These are phyloP conservation scores for Moricandia moricandioides DNA, from an alignment of 345 rosid genomes.

Conservation along the genomic window DNA sequence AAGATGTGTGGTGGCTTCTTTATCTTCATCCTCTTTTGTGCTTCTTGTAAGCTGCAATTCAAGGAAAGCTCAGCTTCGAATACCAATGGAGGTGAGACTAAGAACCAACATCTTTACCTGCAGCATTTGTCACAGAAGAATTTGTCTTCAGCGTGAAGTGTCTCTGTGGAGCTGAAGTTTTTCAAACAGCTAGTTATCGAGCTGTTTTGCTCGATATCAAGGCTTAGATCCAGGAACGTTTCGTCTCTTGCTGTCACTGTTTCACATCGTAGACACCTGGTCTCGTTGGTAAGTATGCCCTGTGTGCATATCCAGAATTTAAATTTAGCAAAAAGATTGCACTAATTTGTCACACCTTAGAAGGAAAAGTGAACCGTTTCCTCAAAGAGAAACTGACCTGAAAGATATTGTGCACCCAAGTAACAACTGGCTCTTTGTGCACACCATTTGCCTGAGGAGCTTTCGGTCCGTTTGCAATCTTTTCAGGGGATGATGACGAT, in stretches of 20 bases:
- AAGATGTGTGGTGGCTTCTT: conserved; percentile 92
- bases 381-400: conserved; percentile 53
- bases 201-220: conserved; percentile 98
- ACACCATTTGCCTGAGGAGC: conserved; percentile 68
- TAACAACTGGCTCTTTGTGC: conserved; percentile 81
- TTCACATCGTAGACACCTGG: conserved; percentile 92
- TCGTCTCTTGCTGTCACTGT: conserved; percentile 99
- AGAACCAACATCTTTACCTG: conserved; percentile 54
- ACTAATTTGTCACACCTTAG: not conserved
- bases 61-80: not conserved
- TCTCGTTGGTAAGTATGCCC: conserved; percentile 99
- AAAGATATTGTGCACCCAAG: conserved; percentile 98
- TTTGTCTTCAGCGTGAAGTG: conserved; percentile 97
- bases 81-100: not conserved
- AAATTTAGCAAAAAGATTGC: conserved; percentile 20
- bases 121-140: conserved; percentile 99
- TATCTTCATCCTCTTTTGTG: conserved; percentile 98
- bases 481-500: conserved; percentile 68
- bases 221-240: conserved; percentile 95
- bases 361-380: not conserved
- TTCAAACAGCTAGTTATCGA: conserved; percentile 99
- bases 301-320: conserved; percentile 35
- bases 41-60: conserved; percentile 79
- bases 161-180: conserved; percentile 98
- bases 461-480: conserved; percentile 69